Evolutionary conservation across 2,329 filamentous ascomycete genomes (phyloP).

Genomic region (Orbilia ellipsospora): DNA sequence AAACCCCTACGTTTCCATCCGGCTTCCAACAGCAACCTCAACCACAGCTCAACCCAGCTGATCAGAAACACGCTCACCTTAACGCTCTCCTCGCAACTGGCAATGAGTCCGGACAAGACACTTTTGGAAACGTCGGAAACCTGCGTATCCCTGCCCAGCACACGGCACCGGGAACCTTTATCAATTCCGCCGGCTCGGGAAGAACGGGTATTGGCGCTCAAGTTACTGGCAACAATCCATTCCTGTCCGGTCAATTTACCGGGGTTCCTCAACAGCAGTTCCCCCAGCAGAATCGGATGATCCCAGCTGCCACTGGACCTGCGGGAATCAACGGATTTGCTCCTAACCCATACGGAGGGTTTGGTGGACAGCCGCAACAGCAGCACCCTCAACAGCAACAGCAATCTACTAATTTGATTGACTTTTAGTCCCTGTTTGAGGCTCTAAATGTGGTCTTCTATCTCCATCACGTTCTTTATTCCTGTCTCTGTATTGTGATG

Average conservation of each 20-base stretch:
- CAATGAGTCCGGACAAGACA: slow-evolving; percentile 83
- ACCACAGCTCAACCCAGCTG: slow-evolving; percentile 45
- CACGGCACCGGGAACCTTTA: slow-evolving; percentile 93
- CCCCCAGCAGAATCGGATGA: slow-evolving; percentile 57
- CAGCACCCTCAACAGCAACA: slow-evolving; percentile 67
- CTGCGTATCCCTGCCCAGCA: slow-evolving; percentile 95
- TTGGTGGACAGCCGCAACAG: slow-evolving; percentile 63
- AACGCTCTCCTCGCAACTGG: slow-evolving; percentile 86
- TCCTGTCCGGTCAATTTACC: slow-evolving; percentile 78
- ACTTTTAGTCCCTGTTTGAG: slow-evolving; percentile 66
- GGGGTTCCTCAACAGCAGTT: slow-evolving; percentile 71
- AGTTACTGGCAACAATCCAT: slow-evolving; percentile 88
- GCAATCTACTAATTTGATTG: slow-evolving; percentile 72
- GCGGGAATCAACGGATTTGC: slow-evolving; percentile 67
- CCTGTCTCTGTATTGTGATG: slow-evolving; percentile 26
- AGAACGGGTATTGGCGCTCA: slow-evolving; percentile 63
- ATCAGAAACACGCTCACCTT: slow-evolving; percentile 73
- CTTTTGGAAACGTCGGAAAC: slow-evolving; percentile 96
- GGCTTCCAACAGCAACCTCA: slow-evolving; percentile 45
- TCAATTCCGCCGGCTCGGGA: slow-evolving; percentile 86
- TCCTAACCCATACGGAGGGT: slow-evolving; percentile 61
- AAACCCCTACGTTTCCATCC: slow-evolving; percentile 47
- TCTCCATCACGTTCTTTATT: background rate
- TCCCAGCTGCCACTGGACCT: slow-evolving; percentile 70
- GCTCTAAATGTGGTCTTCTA: slow-evolving; percentile 1